Evolutionary conservation across 106 monocot genomes (phyloP), one percentile per base, ranked within the genome.

Genomic region (Iris macrosiphon): DNA sequence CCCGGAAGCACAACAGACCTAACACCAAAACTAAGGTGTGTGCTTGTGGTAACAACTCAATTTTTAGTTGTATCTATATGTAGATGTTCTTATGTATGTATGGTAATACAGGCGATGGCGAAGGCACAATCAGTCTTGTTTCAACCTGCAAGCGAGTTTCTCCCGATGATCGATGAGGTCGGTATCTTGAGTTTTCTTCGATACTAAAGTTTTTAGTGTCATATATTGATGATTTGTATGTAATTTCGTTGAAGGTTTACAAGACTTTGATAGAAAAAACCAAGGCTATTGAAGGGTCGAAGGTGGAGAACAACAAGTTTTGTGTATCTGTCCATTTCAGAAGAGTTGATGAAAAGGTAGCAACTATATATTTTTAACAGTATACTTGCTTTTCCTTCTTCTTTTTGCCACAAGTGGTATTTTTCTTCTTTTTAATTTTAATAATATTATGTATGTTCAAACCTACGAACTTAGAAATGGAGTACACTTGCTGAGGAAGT

Each of bases 251-350:
- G 40, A 57, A 70, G 75, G 73, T 84, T 27, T 70, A 72, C 58
- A 80, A 68, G 47, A 45, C 67, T 19, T 64, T 92, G 63, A 13
- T 68, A 43, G 85, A 87, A 63, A 87, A 70, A 41, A 92, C 77
- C 41, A 72, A 77, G 40, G 31, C 28, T 12, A 71, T 68, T 20
- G 56, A 59, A 25, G 87, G 87, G 12, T 58, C 82, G 29, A 78
- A 71, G 52, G 82, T 88, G 55, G 87, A 88, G 82, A 72, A 88
- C 75, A 82, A 88, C 69, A 82, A 75, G 59, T 88, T 88, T 52
- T 88, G 87, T 38, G 45, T 79, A 31, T 88, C 87, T 27, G 87
- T 88, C 56, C 87, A 88, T 31, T 88, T 68, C 47, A 60, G 87
- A 33, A 71, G 82, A 29, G 82, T 82, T 3, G 82, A 82, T 44